phyloP scores from a whole-genome alignment of 495 filamentous ascomycete genomes.

The Astrothelium macrocarpum region DNA sequence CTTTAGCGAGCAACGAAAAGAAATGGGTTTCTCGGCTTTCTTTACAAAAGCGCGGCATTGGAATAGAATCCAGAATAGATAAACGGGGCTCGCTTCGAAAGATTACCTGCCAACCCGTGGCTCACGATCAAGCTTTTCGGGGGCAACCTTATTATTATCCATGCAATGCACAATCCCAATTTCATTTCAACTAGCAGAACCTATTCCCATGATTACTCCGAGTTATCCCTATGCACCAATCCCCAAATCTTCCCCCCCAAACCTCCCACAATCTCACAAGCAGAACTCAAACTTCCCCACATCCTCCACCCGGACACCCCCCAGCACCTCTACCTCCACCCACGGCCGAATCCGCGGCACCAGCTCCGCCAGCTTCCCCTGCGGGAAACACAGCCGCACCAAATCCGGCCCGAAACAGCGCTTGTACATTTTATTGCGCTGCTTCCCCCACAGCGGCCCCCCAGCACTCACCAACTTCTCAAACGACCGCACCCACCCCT shows the following conservation, averaged over 20 bases:
- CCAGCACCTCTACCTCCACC: background rate
- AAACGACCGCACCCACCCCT: background rate
- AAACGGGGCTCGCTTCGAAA: background rate
- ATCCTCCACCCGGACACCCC: background rate
- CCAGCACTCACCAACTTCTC: background rate
- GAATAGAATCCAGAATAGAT: background rate
- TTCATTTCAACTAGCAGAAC: too few relatives aligned
- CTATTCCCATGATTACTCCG: background rate
- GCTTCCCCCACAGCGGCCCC: background rate
- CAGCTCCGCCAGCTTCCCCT: background rate
- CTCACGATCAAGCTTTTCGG: too few relatives aligned
- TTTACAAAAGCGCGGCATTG: too few relatives aligned
- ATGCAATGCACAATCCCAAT: too few relatives aligned
- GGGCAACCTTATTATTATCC: too few relatives aligned
- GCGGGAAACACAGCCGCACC: background rate
- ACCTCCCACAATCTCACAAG: background rate
- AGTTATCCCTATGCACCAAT: background rate
- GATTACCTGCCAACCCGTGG: too few relatives aligned
- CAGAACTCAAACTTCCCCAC: background rate
- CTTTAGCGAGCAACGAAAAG: too few relatives aligned
- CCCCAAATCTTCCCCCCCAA: background rate
- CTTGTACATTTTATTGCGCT: background rate
- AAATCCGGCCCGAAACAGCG: constrained; percentile 1
- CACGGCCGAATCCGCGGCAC: background rate
- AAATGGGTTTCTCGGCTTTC: too few relatives aligned